Conservation (phyloP, 805 yeast genomes). For the Candida xyloterini region DNA sequence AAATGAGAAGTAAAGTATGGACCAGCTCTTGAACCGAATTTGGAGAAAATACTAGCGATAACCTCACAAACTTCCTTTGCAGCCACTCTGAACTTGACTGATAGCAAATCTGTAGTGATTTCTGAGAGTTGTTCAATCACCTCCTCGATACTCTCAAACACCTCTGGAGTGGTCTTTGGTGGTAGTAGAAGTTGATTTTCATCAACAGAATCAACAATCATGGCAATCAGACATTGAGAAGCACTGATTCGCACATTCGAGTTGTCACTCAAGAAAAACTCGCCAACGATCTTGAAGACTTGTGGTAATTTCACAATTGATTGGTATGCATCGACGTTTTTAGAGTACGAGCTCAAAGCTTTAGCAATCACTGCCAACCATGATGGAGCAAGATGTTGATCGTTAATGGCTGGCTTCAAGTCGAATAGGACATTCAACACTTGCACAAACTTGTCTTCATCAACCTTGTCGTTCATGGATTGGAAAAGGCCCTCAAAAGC, state of each 20-base stretch:
- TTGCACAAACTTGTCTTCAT: conserved; percentile 58
- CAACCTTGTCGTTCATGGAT: conserved; percentile 51
- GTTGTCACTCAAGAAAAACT: conserved; percentile 67
- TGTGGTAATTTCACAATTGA: conserved; percentile 57
- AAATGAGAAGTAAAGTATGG: conserved; percentile 69
- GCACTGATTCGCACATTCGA: conserved; percentile 68
- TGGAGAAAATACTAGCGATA: conserved; percentile 56
- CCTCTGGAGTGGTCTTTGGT: conserved; percentile 43
- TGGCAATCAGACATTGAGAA: conserved; percentile 81
- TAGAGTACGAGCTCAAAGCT: conserved; percentile 57
- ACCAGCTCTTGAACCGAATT: conserved; percentile 61
- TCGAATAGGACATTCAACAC: conserved; percentile 72
- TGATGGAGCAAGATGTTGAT: conserved; percentile 82
- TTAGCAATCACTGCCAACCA: conserved; percentile 96
- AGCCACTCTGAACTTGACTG: conserved; percentile 73
- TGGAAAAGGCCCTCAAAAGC: conserved; percentile 81
- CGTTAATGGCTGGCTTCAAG: conserved; percentile 77
- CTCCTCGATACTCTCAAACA: conserved; percentile 56
- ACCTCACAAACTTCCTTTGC: conserved; percentile 72
- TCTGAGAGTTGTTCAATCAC: conserved; percentile 50
- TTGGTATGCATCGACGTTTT: conserved; percentile 42
- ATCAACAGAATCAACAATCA: conserved; percentile 64
- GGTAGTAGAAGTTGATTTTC: conserved; percentile 57
- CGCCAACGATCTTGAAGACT: conserved; percentile 52
- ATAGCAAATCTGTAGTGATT: conserved; percentile 51